Evolutionary conservation across 352 stramenopile species (phyloP).

Genomic region (Phytophthora uliginosa): DNA sequence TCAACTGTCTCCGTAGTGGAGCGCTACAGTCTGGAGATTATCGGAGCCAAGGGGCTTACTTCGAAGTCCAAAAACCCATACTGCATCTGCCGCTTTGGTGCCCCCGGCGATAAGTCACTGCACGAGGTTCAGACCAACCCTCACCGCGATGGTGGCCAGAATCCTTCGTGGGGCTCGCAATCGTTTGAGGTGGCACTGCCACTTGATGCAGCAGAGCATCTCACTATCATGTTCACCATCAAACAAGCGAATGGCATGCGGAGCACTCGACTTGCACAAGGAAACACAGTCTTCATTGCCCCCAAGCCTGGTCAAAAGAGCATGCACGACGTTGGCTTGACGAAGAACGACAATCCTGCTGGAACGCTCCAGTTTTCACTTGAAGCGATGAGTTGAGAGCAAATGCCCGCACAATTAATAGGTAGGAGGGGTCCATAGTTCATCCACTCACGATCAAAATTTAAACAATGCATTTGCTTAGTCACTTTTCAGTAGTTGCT

Average conservation of each 20-base stretch:
- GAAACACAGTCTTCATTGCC: background rate
- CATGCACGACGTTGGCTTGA: background rate
- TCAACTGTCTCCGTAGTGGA: background rate
- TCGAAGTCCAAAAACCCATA: background rate
- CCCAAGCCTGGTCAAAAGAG: background rate
- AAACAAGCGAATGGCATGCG: background rate
- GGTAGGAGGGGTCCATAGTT: background rate
- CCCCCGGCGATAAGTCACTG: background rate
- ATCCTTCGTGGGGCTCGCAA: background rate
- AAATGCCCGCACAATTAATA: background rate
- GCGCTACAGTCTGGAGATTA: background rate
- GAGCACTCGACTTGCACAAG: background rate
- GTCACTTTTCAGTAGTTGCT: too few relatives aligned
- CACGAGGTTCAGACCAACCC: background rate
- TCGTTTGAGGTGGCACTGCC: background rate
- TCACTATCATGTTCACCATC: background rate
- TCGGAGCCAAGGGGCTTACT: background rate
- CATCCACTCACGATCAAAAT: background rate
- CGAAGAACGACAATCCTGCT: background rate
- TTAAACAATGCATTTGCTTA: background rate
- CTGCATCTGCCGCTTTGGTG: background rate
- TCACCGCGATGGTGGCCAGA: background rate
- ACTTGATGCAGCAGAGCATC: background rate
- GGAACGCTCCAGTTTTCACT: background rate
- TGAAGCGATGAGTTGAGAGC: background rate